These are phyloP conservation scores for Albifimbria verrucaria DNA, from an alignment of 2,329 filamentous ascomycete genomes.

Conservation along the genomic window DNA sequence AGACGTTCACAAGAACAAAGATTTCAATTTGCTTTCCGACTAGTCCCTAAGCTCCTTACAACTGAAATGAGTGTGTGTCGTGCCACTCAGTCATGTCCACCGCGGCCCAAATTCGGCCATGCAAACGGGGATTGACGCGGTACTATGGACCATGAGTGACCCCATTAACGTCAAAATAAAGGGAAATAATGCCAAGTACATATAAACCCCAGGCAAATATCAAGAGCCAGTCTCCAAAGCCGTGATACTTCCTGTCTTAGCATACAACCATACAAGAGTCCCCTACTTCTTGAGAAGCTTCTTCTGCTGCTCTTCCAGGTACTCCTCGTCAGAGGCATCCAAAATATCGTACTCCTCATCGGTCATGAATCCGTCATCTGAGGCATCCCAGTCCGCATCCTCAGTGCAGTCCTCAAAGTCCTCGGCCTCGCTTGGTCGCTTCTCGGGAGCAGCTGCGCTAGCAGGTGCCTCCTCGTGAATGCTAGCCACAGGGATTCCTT, in stretches of 20 bases:
- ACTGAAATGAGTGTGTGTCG: background rate
- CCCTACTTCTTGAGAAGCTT: conserved; percentile 34
- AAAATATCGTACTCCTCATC: conserved; percentile 98
- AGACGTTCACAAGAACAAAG: background rate
- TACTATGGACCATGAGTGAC: background rate
- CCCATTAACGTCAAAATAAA: conserved; percentile 10
- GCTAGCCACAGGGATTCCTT: conserved; percentile 83
- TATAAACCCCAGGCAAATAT: conserved; percentile 11
- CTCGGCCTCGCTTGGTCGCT: conserved; percentile 30
- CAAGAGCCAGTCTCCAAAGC: conserved; percentile 14
- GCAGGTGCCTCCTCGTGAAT: conserved; percentile 64
- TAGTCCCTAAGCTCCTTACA: background rate
- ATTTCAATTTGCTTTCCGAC: background rate
- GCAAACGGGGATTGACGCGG: no score
- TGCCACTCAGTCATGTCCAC: background rate
- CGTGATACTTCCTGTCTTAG: conserved; percentile 14
- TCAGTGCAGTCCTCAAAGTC: conserved; percentile 50
- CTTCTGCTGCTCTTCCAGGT: conserved; percentile 52
- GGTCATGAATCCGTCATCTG: conserved; percentile 78
- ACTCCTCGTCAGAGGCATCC: conserved; percentile 90
- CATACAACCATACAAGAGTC: conserved; percentile 10
- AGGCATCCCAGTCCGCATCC: conserved; percentile 61
- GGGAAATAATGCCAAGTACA: conserved; percentile 16
- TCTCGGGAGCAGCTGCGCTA: conserved; percentile 50
- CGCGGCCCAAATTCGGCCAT: background rate